These are phyloP conservation scores for Starmerella apis DNA, from an alignment of 805 yeast species.

Conservation along the genomic window DNA sequence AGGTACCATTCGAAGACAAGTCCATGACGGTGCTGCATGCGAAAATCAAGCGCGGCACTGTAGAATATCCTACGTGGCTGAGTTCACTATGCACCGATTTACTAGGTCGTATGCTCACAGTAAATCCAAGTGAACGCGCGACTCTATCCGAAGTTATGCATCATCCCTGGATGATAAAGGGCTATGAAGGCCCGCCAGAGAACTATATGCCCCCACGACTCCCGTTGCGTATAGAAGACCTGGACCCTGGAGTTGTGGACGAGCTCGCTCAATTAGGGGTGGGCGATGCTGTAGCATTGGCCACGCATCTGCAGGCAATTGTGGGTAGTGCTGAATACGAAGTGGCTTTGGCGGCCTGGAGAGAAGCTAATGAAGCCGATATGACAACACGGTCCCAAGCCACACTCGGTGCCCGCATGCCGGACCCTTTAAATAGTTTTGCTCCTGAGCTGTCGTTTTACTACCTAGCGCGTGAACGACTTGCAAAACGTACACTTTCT, in stretches of 20 bases:
- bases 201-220: conserved; percentile 65
- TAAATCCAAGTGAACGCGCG: conserved; percentile 75
- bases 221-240: conserved; percentile 56
- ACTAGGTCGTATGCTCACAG: conserved; percentile 81
- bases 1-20: conserved; percentile 96
- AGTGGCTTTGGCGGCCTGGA: conserved; percentile 54
- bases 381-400: neutral
- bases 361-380: conserved; percentile 23
- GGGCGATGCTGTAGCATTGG: conserved; percentile 51
- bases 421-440: conserved; percentile 68
- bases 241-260: conserved; percentile 54
- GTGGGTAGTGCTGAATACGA: conserved; percentile 58
- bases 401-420: conserved; percentile 1
- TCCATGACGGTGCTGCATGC: conserved; percentile 85
- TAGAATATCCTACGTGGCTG: conserved; percentile 78
- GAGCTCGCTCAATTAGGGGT: conserved; percentile 73
- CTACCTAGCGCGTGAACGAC: conserved; percentile 75
- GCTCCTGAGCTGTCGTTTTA: conserved; percentile 86
- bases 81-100: conserved; percentile 72
- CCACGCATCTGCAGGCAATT: conserved; percentile 43
- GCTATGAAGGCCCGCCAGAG: conserved; percentile 63
- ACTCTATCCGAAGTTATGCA: conserved; percentile 62
- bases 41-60: conserved; percentile 82
- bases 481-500: conserved; percentile 36
- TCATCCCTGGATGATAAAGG: conserved; percentile 93